These are phyloP conservation scores for Ceratocystis smalleyi DNA, from an alignment of 2,329 filamentous ascomycete species.

Conservation along the genomic window DNA sequence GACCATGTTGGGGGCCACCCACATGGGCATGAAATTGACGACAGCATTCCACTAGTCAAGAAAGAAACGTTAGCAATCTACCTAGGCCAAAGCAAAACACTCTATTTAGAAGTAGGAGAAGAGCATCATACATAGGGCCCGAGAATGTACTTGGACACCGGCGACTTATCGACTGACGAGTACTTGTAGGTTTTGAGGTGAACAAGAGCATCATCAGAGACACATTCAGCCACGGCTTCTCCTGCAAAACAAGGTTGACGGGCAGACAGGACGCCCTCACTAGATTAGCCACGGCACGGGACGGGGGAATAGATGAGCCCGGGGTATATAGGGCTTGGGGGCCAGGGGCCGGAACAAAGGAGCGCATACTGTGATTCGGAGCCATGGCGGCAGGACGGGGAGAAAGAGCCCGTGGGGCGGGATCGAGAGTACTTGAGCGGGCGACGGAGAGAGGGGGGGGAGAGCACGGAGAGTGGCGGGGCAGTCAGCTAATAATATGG, in stretches of 20 bases:
- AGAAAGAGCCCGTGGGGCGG: background rate
- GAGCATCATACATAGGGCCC: constrained; percentile 71
- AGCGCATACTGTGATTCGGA: constrained; percentile 17
- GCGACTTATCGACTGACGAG: constrained; percentile 89
- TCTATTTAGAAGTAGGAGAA: too few species aligned
- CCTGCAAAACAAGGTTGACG: constrained; percentile 19
- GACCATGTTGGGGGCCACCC: constrained; percentile 96
- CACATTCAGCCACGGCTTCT: constrained; percentile 49
- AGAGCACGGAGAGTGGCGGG: background rate
- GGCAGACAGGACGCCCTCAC: constrained; percentile 5
- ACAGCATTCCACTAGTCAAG: constrained; percentile 78
- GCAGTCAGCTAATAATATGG: background rate
- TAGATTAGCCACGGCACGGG: background rate
- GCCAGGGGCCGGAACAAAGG: background rate
- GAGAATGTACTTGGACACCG: constrained; percentile 82
- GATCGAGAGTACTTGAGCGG: background rate
- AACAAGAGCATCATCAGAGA: constrained; percentile 79
- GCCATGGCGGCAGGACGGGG: constrained; percentile 10
- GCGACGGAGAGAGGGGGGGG: background rate
- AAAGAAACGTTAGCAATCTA: background rate
- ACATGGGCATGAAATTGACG: constrained; percentile 81
- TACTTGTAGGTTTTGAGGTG: constrained; percentile 96
- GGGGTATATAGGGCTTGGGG: background rate
- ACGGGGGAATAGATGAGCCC: background rate
- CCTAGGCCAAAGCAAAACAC: background rate